A percentile compares a stretch with the other conserved stretches of the same genome.
Evolutionary conservation across 768 basidiomycete species (phyloP).

Genomic region (Hemileccinum impolitum): DNA sequence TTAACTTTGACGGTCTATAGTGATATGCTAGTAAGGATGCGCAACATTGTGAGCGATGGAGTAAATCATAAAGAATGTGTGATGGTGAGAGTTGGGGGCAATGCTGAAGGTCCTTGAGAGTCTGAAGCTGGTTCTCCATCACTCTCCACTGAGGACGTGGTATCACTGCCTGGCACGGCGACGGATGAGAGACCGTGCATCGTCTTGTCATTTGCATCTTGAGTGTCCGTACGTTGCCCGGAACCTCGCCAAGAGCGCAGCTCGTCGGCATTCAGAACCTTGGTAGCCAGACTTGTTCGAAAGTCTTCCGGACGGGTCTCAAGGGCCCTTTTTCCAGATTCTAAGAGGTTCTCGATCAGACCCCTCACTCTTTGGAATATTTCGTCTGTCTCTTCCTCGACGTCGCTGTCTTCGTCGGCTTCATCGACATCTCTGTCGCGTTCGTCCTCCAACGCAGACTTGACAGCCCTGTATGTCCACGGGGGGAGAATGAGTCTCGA

Average conservation of each 20-base stretch:
- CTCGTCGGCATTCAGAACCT: constrained; percentile 74
- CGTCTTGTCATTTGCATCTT: constrained; percentile 30
- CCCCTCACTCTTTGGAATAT: constrained; percentile 59
- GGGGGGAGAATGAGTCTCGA: constrained; percentile 77
- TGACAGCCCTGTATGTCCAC: constrained; percentile 51
- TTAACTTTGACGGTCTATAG: constrained; percentile 24
- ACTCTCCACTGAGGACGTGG: constrained; percentile 24
- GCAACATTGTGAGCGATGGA: constrained; percentile 4
- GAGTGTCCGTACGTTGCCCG: constrained; percentile 22
- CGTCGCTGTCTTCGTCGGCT: constrained; percentile 39
- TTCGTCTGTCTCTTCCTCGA: constrained; percentile 48
- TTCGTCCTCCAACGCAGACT: constrained; percentile 45
- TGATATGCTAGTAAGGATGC: constrained; percentile 14
- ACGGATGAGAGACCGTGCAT: constrained; percentile 19
- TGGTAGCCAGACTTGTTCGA: constrained; percentile 45
- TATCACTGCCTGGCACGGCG: constrained; percentile 17
- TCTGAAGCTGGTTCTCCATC: constrained; percentile 23
- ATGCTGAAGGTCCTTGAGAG: constrained; percentile 9
- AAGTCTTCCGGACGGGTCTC: constrained; percentile 55
- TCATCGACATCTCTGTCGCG: constrained; percentile 38
- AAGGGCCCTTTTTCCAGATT: constrained; percentile 58
- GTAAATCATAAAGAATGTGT: constrained; percentile 35
- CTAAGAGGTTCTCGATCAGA: constrained; percentile 62
- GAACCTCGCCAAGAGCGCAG: constrained; percentile 56
- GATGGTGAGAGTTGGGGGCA: constrained; percentile 42